Conservation (phyloP, 1,284 basidiomycete species). For the Rugosomyces carneus region DNA sequence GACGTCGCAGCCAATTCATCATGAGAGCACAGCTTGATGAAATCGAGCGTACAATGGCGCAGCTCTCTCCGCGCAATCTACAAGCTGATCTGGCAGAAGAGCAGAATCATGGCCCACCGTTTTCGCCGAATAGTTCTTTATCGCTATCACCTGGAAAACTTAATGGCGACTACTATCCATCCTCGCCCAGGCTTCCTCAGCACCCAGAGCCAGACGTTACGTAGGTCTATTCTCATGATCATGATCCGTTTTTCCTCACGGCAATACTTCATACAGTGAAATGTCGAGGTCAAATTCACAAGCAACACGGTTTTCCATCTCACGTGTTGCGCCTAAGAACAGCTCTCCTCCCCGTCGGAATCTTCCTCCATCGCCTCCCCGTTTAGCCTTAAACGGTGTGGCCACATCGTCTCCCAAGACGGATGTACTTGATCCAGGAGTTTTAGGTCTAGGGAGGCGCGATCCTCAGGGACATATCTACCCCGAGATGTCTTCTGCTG, state of each 20-base stretch:
- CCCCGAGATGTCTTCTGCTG: conserved; percentile 23
- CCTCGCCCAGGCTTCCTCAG: conserved; percentile 29
- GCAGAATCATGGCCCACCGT: conserved; percentile 24
- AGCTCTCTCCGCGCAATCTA: conserved; percentile 61
- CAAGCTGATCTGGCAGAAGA: conserved; percentile 43
- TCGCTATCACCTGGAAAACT: conserved; percentile 22
- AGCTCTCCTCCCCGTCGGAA: conserved; percentile 20
- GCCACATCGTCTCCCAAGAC: conserved; percentile 51
- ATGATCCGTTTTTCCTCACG: not conserved
- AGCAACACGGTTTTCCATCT: conserved; percentile 44
- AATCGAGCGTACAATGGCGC: conserved; percentile 66
- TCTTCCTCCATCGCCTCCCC: conserved; percentile 46
- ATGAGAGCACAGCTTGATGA: conserved; percentile 69
- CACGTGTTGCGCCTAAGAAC: conserved; percentile 35
- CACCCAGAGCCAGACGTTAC: conserved; percentile 16
- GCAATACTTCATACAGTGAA: conserved; percentile 4
- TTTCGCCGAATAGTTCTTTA: conserved; percentile 29
- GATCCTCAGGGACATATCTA: conserved; percentile 48
- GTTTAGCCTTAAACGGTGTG: conserved; percentile 61
- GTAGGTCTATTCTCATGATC: not conserved
- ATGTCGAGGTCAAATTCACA: conserved; percentile 4
- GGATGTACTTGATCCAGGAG: conserved; percentile 36
- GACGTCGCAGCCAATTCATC: conserved; percentile 61
- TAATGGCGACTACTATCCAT: conserved; percentile 30
- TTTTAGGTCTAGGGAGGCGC: conserved; percentile 42